Evolutionary conservation across 305 asterid genomes (phyloP), one percentile per base, ranked within the genome.

Genomic region (Vinca major): DNA sequence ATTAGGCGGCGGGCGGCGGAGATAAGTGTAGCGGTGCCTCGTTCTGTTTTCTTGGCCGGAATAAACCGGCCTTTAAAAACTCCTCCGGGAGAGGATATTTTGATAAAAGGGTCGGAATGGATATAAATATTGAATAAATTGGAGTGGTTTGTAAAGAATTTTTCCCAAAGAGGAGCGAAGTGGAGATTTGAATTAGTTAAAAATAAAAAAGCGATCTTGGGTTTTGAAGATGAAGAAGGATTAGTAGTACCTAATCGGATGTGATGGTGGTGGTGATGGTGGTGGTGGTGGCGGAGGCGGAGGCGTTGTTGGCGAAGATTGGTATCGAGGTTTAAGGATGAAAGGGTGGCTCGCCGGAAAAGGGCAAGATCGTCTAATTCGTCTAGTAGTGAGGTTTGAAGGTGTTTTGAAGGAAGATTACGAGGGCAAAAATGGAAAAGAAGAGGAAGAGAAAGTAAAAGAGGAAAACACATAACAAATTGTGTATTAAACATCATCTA

Each of bases 1-100:
- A 91, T 78, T 63, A 91, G 91, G 62, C 96, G 89, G 63, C 96
- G 91, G 1, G 86, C 85, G 71, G 96, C 97, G 66, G 96, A 82
- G 79, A 89, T 80, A 53, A 91, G 89, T 7, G 96, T 87, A 2
- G 97, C 90, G 3, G 93, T 82, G 10, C 90, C 73, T 16, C 86
- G 78, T 65, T 80, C 66, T 0, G 86, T 82, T 40, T 43, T 66
- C 55, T 75, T 80, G 0, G 79, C 68, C 6, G 81, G 17, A 8
- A 82, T 75, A 53, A 77, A 80, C 14, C 80, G 77, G 5, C 74
- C 74, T 57, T 55, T 12, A 17, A 80, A 81, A 9, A 76, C 82
- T 0, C 85, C 83, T 1, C 83, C 80, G 0, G 82, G 82, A 10
- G 71, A 67, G 13, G 68, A 19, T 63, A 82, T 68, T 48, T 75